Base-by-base conservation (phyloP, 2,329 filamentous ascomycete species). In the Colletotrichum sp. region DNA sequence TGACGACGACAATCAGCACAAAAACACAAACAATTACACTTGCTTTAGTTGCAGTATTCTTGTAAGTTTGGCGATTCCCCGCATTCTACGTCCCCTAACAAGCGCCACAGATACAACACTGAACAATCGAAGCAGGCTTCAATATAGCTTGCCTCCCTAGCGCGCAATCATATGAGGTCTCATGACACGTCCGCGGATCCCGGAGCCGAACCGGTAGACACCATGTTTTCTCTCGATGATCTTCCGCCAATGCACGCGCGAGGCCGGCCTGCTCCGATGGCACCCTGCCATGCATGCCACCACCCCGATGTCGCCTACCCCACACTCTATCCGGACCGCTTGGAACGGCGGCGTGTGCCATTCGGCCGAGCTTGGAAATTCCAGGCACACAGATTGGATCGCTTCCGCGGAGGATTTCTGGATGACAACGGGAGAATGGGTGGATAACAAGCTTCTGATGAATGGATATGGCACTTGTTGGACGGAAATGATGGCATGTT, bases 171-270 rank as follows among this genome's bases (percentile, higher is more conserved):
- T 6, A 32, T 21, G 21, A 52, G 26, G 60, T 75, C 34, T 34
- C 18, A 62, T 71, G 59, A 75, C 49, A 39, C 8, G 24, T 21
- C 28, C 62, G 69, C 69, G 72, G 72, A 63, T 75, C 3, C 16
- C 69, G 68, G 69, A 72, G 62, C 72, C 72, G 72, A 60, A 21
- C 49, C 60, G 16, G 15, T 18, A 4, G 36, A 49, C 24, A 66
- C 10, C 49, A 13, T 18, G 15, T 34, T 32, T 18, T 21, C 28
- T 57, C 44, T 49, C 32, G 16, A 57, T 52, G 67, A 66, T 74
- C 67, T 74, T 75, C 72, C 72, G 67, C 68, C 68, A 75, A 75
- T 71, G 72, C 66, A 70, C 28, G 55, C 15, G 32, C 49, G n/a
- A 62, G 21, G 24, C 16, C 68, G 60, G 28, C n/a, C 49, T 71